Percentiles rank a stretch among this genome's conserved stretches.
Evolutionary conservation across 805 yeast species (phyloP).

Genomic region (Cyberlindnera samutprakarnensis): DNA sequence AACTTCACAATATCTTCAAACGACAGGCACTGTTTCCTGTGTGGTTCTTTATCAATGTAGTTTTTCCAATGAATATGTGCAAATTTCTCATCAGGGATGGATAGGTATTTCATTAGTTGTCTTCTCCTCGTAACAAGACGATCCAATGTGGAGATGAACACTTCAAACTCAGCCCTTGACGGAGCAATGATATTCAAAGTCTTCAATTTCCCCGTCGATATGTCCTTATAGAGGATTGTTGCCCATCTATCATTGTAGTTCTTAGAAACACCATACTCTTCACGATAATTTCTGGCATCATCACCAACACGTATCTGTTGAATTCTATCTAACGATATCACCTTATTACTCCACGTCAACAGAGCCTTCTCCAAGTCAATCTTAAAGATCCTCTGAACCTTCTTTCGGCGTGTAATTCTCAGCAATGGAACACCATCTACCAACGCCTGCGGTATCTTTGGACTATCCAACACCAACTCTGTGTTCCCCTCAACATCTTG

Average conservation of each 20-base stretch:
- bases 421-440: slow-evolving; percentile 54
- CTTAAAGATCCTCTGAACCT: slow-evolving; percentile 47
- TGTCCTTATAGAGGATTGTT: slow-evolving; percentile 63
- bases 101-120: slow-evolving; percentile 54
- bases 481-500: slow-evolving; percentile 1
- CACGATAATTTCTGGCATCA: slow-evolving; percentile 79
- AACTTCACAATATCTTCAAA: slow-evolving; percentile 65
- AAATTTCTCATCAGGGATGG: slow-evolving; percentile 55
- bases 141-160: slow-evolving; percentile 46
- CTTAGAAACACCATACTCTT: slow-evolving; percentile 68
- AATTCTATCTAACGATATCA: slow-evolving; percentile 52
- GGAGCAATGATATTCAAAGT: slow-evolving; percentile 74
- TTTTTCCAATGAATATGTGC: slow-evolving; percentile 60
- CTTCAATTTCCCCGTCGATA: slow-evolving; percentile 55
- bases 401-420: slow-evolving; percentile 65
- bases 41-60: slow-evolving; percentile 32
- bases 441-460: slow-evolving; percentile 40
- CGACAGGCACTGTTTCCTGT: slow-evolving; percentile 32
- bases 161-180: slow-evolving; percentile 40
- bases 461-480: slow-evolving; percentile 17
- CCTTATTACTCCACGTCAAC: slow-evolving; percentile 49
- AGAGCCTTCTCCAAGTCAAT: slow-evolving; percentile 49
- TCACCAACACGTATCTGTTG: slow-evolving; percentile 52
- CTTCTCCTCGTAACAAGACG: slow-evolving; percentile 50
- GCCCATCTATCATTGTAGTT: slow-evolving; percentile 70